phyloP scores from a whole-genome alignment of 2,329 filamentous ascomycete genomes.

The Xylariaceae sp. region DNA sequence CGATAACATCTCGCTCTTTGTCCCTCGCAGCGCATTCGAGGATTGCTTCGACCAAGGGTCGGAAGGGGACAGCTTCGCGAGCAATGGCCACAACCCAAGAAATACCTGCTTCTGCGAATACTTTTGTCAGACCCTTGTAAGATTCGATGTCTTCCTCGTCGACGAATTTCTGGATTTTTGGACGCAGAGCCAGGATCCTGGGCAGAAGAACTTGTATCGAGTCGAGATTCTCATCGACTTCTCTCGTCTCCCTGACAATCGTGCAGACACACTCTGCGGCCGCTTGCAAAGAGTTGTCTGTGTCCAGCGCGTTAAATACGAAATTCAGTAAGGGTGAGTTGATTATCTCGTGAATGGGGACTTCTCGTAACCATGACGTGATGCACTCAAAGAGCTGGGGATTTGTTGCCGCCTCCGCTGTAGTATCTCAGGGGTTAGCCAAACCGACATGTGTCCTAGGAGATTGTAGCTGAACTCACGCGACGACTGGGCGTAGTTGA shows the following conservation, averaged over 20 bases:
- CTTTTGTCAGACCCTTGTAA: constrained; percentile 81
- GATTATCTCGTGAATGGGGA: constrained; percentile 76
- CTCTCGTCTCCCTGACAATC: constrained; percentile 84
- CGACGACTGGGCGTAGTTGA: constrained; percentile 88
- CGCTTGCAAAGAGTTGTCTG: constrained; percentile 74
- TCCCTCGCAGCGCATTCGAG: constrained; percentile 89
- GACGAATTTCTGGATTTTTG: constrained; percentile 69
- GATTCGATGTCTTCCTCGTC: constrained; percentile 78
- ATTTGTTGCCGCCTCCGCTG: constrained; percentile 73
- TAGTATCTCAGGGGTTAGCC: constrained; percentile 22
- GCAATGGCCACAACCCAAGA: constrained; percentile 92
- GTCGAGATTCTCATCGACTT: constrained; percentile 83
- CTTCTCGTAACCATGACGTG: constrained; percentile 92
- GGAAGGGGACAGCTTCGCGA: constrained; percentile 74
- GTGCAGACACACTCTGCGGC: constrained; percentile 90
- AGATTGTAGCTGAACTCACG: constrained; percentile 48
- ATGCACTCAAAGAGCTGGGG: constrained; percentile 92
- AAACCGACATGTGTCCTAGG: neutral
- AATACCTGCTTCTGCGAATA: constrained; percentile 90
- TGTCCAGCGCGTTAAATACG: constrained; percentile 70
- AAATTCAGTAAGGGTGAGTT: constrained; percentile 79
- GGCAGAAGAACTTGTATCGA: constrained; percentile 81
- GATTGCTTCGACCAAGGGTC: constrained; percentile 78
- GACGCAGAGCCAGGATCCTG: constrained; percentile 66
- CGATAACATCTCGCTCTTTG: constrained; percentile 83